These are phyloP conservation scores for Microbotryum saponariae DNA, from an alignment of 1,284 basidiomycete genomes.

Conservation along the genomic window DNA sequence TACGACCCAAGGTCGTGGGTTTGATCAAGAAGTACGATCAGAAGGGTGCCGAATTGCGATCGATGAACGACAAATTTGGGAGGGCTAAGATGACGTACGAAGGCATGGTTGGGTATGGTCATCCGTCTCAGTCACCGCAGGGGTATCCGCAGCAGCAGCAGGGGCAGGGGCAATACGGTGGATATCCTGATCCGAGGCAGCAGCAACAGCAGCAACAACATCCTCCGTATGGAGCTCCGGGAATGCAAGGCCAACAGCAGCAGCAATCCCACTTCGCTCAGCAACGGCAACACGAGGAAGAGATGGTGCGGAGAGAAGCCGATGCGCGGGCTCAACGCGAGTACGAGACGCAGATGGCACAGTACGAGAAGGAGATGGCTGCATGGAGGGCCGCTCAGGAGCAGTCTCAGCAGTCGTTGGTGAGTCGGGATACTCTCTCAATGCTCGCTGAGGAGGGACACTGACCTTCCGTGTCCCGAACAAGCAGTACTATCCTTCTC, in stretches of 20 bases:
- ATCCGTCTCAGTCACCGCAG: conserved; percentile 1
- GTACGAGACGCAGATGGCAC: conserved; percentile 23
- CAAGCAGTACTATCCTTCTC: conserved; percentile 11
- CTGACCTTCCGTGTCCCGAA: background rate
- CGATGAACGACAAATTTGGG: conserved; percentile 35
- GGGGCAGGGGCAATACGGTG: background rate
- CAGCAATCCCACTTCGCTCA: background rate
- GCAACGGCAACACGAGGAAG: background rate
- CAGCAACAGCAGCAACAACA: conserved; percentile 9
- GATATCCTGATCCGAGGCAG: background rate
- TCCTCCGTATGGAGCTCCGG: background rate
- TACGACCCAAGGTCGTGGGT: conserved; percentile 90
- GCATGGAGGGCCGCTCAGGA: background rate
- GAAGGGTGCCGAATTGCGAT: conserved; percentile 50
- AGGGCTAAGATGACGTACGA: conserved; percentile 37
- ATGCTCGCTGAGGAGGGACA: no score
- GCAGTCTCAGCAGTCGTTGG: background rate
- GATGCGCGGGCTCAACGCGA: conserved; percentile 8
- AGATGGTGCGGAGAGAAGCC: background rate
- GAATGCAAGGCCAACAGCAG: background rate
- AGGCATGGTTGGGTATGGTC: conserved; percentile 24
- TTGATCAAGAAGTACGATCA: conserved; percentile 91
- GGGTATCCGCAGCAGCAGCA: background rate
- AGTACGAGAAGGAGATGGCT: conserved; percentile 21
- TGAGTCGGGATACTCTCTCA: no score